Evolutionary conservation across 768 basidiomycete genomes (phyloP), one percentile per base, ranked within the genome.

Genomic region (Chalciporus piperatus): DNA sequence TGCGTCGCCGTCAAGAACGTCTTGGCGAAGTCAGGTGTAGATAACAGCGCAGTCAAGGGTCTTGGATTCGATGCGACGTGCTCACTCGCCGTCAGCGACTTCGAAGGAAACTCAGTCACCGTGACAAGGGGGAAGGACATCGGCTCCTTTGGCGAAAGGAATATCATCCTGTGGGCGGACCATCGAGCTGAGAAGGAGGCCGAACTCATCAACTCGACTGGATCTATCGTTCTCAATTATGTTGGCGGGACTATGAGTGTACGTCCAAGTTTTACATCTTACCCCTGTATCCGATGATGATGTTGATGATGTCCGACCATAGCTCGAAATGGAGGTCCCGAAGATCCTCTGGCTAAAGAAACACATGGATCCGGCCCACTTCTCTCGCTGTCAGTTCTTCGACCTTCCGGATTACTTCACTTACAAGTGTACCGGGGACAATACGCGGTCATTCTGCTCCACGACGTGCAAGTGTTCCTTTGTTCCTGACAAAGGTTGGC

Each of bases 261-360:
- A 73, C 61, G 75, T 71, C 50, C 17, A 6, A 43, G 13, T 6
- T 48, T 28, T 38, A 16, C 33, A 11, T 23, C 39, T 47, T 43
- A 20, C 39, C 33, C 20, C 12, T 27, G 40, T 50, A 43, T 14
- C 11, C 30, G 13, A 27, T 6, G 6, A 6, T 12, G 33, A 47
- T 45, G 45, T 20, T 51, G n/a, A 46, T 55, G 39, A 60, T 48
- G 16, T 46, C 22, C 32, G 25, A 33, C 41, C 37, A 23, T 56
- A 97, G 91, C 80, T 98, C 39, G 95, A 98, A 70, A 98, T 98
- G 97, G 96, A 98, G 71, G 83, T 98, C 40, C 96, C 96, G 0
- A 98, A 98, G 70, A 87, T 95, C 27, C 83, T 98, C 25, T 98
- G 97, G 97, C 79, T 98, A 39, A 98, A 95, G 70, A 85, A 83